These are phyloP conservation scores for Ceratocystis variospora DNA, from an alignment of 2,329 filamentous ascomycete species.

Conservation along the genomic window DNA sequence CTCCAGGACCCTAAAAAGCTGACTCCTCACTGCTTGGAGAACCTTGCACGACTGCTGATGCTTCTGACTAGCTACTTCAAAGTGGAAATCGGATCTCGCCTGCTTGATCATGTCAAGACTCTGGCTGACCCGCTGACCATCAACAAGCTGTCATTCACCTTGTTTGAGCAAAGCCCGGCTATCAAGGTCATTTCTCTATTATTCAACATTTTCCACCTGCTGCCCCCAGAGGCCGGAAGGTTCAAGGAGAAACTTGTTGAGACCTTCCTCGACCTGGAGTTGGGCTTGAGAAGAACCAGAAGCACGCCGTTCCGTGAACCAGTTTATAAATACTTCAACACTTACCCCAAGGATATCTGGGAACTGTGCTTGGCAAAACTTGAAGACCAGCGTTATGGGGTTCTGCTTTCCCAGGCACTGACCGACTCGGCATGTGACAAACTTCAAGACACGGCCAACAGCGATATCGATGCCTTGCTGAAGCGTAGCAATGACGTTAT, in stretches of 20 bases:
- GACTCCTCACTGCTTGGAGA: constrained; percentile 78
- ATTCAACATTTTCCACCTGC: constrained; percentile 92
- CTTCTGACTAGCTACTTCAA: constrained; percentile 98
- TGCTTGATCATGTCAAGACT: constrained; percentile 87
- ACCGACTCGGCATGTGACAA: constrained; percentile 58
- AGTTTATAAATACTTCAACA: constrained; percentile 83
- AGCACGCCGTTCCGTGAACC: constrained; percentile 85
- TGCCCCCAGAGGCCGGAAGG: constrained; percentile 74
- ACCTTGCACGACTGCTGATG: constrained; percentile 75
- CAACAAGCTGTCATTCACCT: constrained; percentile 84
- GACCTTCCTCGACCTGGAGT: constrained; percentile 77
- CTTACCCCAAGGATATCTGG: constrained; percentile 83
- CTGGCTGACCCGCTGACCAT: constrained; percentile 70
- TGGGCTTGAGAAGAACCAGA: constrained; percentile 69
- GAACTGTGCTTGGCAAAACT: constrained; percentile 63
- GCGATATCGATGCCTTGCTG: constrained; percentile 59
- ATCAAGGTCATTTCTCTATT: constrained; percentile 95
- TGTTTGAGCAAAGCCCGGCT: constrained; percentile 80
- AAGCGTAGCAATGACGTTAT: constrained; percentile 50
- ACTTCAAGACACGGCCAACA: constrained; percentile 59
- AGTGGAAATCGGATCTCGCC: constrained; percentile 82
- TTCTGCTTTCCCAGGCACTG: constrained; percentile 81
- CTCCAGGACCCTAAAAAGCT: constrained; percentile 86
- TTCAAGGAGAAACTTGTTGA: constrained; percentile 88
- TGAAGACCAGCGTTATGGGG: constrained; percentile 73